Evolutionary conservation across 176 grass and related monocot species (phyloP), one percentile per base, ranked within the genome.

Genomic region (Melocanna baccifera): DNA sequence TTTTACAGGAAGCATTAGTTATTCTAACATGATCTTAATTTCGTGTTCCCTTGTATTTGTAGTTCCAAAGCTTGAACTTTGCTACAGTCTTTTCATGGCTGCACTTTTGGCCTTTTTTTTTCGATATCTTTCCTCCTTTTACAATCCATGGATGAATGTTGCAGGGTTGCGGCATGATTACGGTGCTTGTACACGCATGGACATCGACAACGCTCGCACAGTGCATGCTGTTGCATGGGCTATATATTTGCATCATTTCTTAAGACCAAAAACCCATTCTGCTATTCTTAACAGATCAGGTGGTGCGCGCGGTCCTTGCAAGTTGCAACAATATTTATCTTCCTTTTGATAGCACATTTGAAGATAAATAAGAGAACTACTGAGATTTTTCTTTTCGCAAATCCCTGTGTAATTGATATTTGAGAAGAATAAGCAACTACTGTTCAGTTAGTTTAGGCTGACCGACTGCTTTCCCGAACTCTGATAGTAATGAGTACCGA

Each of bases 131-230:
- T 40, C 16, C 20, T 26, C 41, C 52, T 41, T 68, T 70, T 40
- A 45, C 29, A 51, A 77, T 4, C 25, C 50, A 40, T 42, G 69
- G 69, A 65, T 72, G 67, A 1, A 25, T 5, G 55, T n/a, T 19
- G 23, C 58, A 26, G 23, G 58, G 58, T 61, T 26, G 56, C 30
- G 19, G 55, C 73, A 83, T 81, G 47, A 75, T 87, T 32, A 55
- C 46, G 28, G 57, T 53, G 72, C 25, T 12, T 30, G 59, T 77
- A 39, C 67, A 43, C 67, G 76, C 87, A 69, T 75, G 52, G 70
- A 32, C 40, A 78, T 57, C 69, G 76, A 66, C 66, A 86, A 90
- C 86, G 83, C 23, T 81, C 66, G 20, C 66, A 86, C 79, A 86
- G 88, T 73, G 57, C 64, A 71, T 73, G 78, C 37, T 36, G 18